These are phyloP conservation scores for Kodamaea sp. DNA, from an alignment of 1,139 yeast genomes.

Conservation along the genomic window DNA sequence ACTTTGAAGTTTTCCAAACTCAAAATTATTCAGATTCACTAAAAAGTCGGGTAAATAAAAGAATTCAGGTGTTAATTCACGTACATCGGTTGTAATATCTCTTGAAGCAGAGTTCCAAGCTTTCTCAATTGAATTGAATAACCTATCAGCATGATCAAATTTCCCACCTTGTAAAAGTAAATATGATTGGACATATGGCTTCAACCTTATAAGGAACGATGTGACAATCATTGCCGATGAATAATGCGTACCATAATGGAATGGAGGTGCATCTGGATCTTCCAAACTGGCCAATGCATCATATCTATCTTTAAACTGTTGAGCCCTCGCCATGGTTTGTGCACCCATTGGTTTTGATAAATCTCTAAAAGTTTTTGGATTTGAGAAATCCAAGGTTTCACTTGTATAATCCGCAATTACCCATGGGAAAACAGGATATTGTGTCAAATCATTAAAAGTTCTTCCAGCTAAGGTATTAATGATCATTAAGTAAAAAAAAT, in stretches of 20 bases:
- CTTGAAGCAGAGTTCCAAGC: slow-evolving; percentile 77
- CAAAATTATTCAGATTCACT: slow-evolving; percentile 56
- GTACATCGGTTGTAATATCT: slow-evolving; percentile 80
- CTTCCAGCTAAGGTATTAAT: slow-evolving; percentile 82
- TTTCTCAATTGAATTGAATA: slow-evolving; percentile 65
- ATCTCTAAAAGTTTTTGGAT: slow-evolving; percentile 65
- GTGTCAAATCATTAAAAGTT: slow-evolving; percentile 81
- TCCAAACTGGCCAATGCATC: slow-evolving; percentile 58
- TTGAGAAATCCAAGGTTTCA: slow-evolving; percentile 54
- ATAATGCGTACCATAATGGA: slow-evolving; percentile 89
- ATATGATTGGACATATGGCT: slow-evolving; percentile 79
- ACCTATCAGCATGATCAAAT: slow-evolving; percentile 81
- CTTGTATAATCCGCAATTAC: slow-evolving; percentile 77
- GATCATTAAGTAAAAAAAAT: slow-evolving; percentile 74
- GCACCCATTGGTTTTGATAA: slow-evolving; percentile 89
- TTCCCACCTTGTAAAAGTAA: slow-evolving; percentile 77
- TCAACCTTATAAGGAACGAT: slow-evolving; percentile 66
- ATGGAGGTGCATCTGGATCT: slow-evolving; percentile 59
- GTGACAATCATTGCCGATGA: slow-evolving; percentile 91
- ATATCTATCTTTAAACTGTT: slow-evolving; percentile 63
- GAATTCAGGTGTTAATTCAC: slow-evolving; percentile 84
- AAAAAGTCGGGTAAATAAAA: slow-evolving; percentile 76
- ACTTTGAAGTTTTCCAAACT: slow-evolving; percentile 65
- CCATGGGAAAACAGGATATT: slow-evolving; percentile 91
- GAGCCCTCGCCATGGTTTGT: slow-evolving; percentile 56